Base-by-base conservation (phyloP, 2,329 filamentous ascomycete species). In the Parasarocladium wereldwijsianum region DNA sequence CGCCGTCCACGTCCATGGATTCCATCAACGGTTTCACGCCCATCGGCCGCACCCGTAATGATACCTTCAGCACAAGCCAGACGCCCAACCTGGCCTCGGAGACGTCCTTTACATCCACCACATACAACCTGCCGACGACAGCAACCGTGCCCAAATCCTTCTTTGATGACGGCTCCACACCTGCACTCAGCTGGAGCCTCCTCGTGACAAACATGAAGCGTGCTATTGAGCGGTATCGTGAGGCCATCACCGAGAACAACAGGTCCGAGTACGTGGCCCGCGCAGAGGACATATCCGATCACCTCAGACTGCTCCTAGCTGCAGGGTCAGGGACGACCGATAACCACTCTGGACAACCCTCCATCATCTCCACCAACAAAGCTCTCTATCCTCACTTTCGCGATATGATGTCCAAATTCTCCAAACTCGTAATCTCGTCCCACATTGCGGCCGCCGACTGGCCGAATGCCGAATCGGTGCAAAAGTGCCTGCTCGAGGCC, bases 361-460 rank as follows among this genome's bases (percentile, higher is more conserved):
- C 90, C n/a, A 94, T 98, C 45, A 98, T 98, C 36, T 94, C 86
- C 6, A 92, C 84, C 5, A 98, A 98, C 62, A 96, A 96, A 52
- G 82, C 85, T 0, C 62, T 98, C 11, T 96, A 96, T 47, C 90
- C 90, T 15, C 86, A 96, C 54, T 98, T 98, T 56, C 70, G 90
- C 32, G 90, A 96, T 49, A 96, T 96, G 76, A 98, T 98, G 90
- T 96, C 90, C 25, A 86, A 93, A 44, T 98, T 98, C 52, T 96
- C 90, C n/a, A 98, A 98, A 52, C 66, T 98, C 8, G 90, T 98
- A 25, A 76, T 98, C 28, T 98, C 90, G 3, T 96, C 90, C 10
- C 90, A 98, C 49, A 94, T 98, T 49, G 90, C 90, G 22, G 85
- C 87, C 5, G 83, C 87, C 19, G 90, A 98, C 56, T 96, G 85